Evolutionary conservation across 768 basidiomycete species (phyloP).

Genomic region (Epithele typhae): DNA sequence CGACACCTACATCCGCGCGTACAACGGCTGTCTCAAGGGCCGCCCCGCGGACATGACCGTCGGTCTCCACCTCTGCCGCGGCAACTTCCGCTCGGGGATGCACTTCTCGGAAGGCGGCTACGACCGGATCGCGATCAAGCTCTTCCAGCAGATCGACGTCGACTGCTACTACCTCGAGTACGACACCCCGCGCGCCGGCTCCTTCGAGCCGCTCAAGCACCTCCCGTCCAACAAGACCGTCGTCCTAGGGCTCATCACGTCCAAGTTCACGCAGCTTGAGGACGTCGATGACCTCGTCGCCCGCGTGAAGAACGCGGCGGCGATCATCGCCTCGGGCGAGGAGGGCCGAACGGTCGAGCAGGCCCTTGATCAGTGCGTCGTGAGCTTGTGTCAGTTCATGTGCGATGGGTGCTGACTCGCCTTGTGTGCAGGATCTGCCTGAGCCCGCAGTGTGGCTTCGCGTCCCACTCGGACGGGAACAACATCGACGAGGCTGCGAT

Average conservation of each 20-base stretch:
- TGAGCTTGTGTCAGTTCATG: background rate
- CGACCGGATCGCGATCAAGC: constrained; percentile 46
- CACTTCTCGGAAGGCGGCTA: constrained; percentile 63
- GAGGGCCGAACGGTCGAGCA: constrained; percentile 33
- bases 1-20: constrained; percentile 60
- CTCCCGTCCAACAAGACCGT: constrained; percentile 43
- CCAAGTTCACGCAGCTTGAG: constrained; percentile 42
- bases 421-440: constrained; percentile 32
- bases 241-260: constrained; percentile 41
- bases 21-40: constrained; percentile 50
- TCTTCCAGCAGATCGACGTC: constrained; percentile 57
- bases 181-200: constrained; percentile 59
- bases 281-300: constrained; percentile 34
- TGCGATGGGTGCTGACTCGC: background rate
- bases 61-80: constrained; percentile 59
- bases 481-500: constrained; percentile 32
- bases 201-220: constrained; percentile 50
- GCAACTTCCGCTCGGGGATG: constrained; percentile 35
- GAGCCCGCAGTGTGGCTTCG: constrained; percentile 51
- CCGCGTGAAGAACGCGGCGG: constrained; percentile 40
- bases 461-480: constrained; percentile 43
- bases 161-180: constrained; percentile 57
- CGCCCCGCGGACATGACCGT: constrained; percentile 52
- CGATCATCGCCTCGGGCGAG: constrained; percentile 35
- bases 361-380: constrained; percentile 35